A percentile compares a stretch with the other conserved stretches of the same genome.
These are phyloP conservation scores for Rhynchosporium secalis DNA, from an alignment of 2,329 filamentous ascomycete genomes.

Conservation along the genomic window DNA sequence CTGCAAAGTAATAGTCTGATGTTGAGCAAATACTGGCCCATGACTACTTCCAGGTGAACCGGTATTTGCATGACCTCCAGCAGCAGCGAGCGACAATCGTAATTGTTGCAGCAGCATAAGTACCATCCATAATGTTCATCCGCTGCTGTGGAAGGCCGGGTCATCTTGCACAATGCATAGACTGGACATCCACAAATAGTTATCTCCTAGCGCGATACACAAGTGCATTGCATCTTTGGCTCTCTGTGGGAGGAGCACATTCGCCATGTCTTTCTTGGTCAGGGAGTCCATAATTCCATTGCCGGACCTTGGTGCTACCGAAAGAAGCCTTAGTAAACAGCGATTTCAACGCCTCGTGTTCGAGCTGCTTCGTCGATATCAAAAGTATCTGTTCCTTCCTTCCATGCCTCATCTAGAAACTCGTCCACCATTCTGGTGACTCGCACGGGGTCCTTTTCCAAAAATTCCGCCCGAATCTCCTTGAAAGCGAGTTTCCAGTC, in stretches of 20 bases:
- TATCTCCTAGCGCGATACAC: constrained; percentile 11
- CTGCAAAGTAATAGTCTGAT: constrained; percentile 14
- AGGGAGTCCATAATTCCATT: background rate
- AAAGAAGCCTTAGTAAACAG: too few relatives aligned
- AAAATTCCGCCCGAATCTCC: background rate
- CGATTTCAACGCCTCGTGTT: background rate
- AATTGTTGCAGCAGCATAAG: constrained; percentile 15
- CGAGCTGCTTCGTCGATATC: background rate
- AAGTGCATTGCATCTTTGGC: constrained; percentile 16
- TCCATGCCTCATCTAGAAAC: background rate
- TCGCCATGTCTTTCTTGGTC: constrained; percentile 2
- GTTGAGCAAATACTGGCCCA: constrained; percentile 7
- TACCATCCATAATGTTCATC: constrained; percentile 18
- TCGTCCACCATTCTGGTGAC: background rate
- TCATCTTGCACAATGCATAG: constrained; percentile 15
- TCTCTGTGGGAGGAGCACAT: constrained; percentile 2
- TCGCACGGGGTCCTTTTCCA: too few relatives aligned
- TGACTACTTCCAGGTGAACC: constrained; percentile 15
- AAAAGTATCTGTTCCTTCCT: background rate
- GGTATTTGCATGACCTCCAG: constrained; percentile 11
- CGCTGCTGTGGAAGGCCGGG: constrained; percentile 10
- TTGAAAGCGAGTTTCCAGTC: background rate
- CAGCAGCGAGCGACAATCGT: constrained; percentile 9
- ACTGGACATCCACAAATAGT: constrained; percentile 14
- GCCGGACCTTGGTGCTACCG: too few relatives aligned